Base-by-base conservation (phyloP, 2,329 filamentous ascomycete species). In the Trichoderma endophyticum region DNA sequence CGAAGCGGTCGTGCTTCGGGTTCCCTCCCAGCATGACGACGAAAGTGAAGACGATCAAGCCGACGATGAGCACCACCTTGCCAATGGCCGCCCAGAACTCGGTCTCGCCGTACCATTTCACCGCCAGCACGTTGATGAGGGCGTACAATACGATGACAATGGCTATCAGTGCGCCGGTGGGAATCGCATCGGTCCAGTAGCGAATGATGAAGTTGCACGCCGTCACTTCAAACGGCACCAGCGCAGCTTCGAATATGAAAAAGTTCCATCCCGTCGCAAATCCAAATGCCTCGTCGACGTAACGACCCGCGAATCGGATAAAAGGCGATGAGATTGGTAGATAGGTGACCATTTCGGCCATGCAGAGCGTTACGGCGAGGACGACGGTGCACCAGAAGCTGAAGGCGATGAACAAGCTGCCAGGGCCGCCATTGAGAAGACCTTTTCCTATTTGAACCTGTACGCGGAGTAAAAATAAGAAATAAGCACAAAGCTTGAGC, bases 21-120 rank as follows among this genome's bases (percentile, higher is more conserved):
- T 95, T 96, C 3, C 92, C 94, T 8, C 93, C 94, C 1, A 96
- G 83, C 91, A 96, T 95, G 74, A 90, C 89, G 74, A 97, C 86
- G 77, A 97, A 93, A 2, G 93, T 95, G 82, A 93, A 95, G 74
- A 89, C 76, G 75, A 95, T 87, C 65, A 95, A 85, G 1, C 89
- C 91, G 43, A 94, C 81, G 73, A 93, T 92, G 65, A 94, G 85
- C 2, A 94, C 76, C 3, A 94, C 87, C 79, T 94, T 94, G 70
- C 90, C 90, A 2, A 93, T 79, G 3, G 93, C 90, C 24, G 91
- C 88, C 86, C 87, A 89, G 77, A 97, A 96, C 78, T 96, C 93
- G 0, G 90, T 88, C 81, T 94, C 92, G 59, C 92, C 92, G 72
- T 93, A 94, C 85, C 87, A 93, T 74, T 91, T 86, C 21, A 94